Percentiles rank a stretch among this genome's conserved stretches.
Conservation (phyloP, 2,329 filamentous ascomycete genomes). For the Orbilia blumenaviensis region DNA sequence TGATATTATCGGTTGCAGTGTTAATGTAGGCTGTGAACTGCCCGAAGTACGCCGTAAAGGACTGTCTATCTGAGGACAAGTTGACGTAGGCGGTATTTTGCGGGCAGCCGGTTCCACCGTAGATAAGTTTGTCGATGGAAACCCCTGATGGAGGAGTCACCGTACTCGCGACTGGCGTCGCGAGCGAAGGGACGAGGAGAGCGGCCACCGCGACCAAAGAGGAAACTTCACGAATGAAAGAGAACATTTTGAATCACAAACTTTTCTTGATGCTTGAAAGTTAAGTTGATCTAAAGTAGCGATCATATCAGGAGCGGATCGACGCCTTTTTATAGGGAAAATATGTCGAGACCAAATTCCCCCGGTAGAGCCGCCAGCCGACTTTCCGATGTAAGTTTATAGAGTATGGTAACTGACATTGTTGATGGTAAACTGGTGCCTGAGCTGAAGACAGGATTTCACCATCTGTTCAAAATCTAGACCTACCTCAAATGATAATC, state of each 20-base stretch:
- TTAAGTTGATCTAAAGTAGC: not conserved
- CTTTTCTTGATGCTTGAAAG: not conserved
- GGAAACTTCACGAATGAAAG: constrained; percentile 1
- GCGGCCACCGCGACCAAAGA: not conserved
- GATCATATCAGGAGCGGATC: constrained; percentile 20
- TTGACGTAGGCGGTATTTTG: constrained; percentile 11
- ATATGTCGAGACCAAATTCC: not conserved
- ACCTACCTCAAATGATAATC: constrained; percentile 32
- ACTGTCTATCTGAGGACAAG: constrained; percentile 30
- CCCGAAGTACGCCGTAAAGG: constrained; percentile 33
- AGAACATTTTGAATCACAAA: constrained; percentile 15
- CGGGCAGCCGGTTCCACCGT: constrained; percentile 46
- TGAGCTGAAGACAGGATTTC: constrained; percentile 24
- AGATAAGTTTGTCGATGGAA: constrained; percentile 27
- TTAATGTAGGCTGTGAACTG: constrained; percentile 25
- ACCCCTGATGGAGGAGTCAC: constrained; percentile 11
- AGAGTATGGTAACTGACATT: constrained; percentile 12
- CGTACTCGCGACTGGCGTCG: not conserved
- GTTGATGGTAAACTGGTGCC: constrained; percentile 6
- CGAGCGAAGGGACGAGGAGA: not conserved
- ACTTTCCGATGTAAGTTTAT: constrained; percentile 3
- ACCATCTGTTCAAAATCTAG: not conserved
- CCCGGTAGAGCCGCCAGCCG: constrained; percentile 19
- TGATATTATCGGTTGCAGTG: constrained; percentile 8
- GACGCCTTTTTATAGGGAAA: constrained; percentile 7